Base-by-base conservation (phyloP, 768 basidiomycete species). In the Galerina sulciceps region DNA sequence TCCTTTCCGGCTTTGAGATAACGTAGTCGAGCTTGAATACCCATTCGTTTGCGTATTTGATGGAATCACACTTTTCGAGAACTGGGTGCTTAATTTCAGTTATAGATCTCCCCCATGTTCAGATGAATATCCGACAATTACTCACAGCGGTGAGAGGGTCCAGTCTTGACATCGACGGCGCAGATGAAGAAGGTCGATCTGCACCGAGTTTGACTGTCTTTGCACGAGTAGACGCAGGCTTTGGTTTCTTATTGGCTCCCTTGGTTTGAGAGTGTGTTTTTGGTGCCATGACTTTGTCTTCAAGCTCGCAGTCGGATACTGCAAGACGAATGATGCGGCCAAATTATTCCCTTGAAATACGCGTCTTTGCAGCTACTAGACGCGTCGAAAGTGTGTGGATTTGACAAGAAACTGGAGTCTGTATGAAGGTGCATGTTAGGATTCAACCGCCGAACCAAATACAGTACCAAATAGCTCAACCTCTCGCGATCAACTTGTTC, bases 131-230 rank as follows among this genome's bases (percentile, higher is more conserved):
- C 6, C 6, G 23, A 48, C 15, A 22, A 22, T 20, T 10, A 66
- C 73, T 59, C 55, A 76, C 74, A 34, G 70, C 74, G n/a, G 73
- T 73, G 22, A 76, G 59, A 15, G 75, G 75, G 36, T 76, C 66
- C 35, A 75, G 63, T 58, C 67, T 70, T 31, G 65, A 71, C 51
- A 56, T 42, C n/a, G 44, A 17, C 38, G 61, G 45, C 10, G 61
- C 52, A 13, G 64, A 51, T 17, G 65, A 51, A 10, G 66, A 57
- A 26, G 58, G 14, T 6, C 46, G 49, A 3, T 59, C 60, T 36
- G 57, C 55, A 48, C 61, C 60, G 10, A 71, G 53, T 37, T 52
- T 64, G 13, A 69, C 67, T 6, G 62, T 69, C 41, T 58, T 62
- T 37, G 61, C 15, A 6, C 59, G 42, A 5, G 55, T 47, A 13